Evolutionary conservation across 345 rosid genomes (phyloP).

Genomic region (Brassica carinata): DNA sequence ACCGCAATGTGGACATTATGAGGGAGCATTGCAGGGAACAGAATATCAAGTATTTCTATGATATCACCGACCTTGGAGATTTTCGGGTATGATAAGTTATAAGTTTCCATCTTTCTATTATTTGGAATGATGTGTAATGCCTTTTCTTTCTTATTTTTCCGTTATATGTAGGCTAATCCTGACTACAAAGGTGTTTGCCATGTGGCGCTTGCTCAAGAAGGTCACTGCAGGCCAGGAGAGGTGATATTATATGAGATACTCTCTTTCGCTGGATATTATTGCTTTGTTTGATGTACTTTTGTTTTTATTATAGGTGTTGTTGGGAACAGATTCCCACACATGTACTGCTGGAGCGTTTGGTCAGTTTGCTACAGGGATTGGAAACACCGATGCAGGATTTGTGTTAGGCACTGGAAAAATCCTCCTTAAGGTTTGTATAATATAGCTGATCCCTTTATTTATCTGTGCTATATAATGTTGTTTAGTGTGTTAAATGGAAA

Average conservation of each 20-base stretch:
- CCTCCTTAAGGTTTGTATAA: conserved; percentile 73
- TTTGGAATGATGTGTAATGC: neutral
- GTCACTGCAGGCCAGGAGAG: conserved; percentile 99
- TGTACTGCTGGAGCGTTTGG: conserved; percentile 99
- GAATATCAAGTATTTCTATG: conserved; percentile 93
- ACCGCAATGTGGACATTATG: conserved; percentile 93
- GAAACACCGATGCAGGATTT: conserved; percentile 98
- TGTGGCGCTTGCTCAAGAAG: conserved; percentile 98
- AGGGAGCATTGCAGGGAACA: conserved; percentile 89
- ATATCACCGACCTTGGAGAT: conserved; percentile 81
- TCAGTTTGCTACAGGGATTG: conserved; percentile 98
- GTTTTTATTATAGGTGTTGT: conserved; percentile 60
- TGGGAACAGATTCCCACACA: conserved; percentile 97
- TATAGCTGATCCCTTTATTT: neutral
- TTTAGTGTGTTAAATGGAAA: neutral
- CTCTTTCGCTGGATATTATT: neutral
- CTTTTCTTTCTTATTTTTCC: neutral
- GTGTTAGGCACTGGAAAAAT: conserved; percentile 90
- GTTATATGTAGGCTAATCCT: neutral
- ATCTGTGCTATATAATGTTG: neutral
- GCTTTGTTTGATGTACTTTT: neutral
- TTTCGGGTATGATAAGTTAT: conserved; percentile 61
- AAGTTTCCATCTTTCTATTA: neutral
- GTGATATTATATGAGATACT: conserved; percentile 35
- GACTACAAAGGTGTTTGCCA: conserved; percentile 98